Percentiles rank a stretch among this genome's conserved stretches.
phyloP scores from a whole-genome alignment of 768 basidiomycete genomes.

The Lactifluus echinatus region DNA sequence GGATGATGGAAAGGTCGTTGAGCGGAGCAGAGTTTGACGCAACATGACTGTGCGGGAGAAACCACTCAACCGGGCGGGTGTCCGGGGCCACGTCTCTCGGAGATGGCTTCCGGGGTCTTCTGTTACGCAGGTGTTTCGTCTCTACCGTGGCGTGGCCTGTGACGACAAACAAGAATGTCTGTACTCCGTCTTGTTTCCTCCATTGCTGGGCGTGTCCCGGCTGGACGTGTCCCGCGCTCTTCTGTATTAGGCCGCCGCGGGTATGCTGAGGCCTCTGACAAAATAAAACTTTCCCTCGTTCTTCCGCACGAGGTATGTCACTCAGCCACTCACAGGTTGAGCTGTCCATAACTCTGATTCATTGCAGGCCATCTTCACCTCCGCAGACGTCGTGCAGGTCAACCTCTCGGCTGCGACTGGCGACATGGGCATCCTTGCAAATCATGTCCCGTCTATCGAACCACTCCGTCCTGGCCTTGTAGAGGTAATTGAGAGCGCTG shows the following conservation, averaged over 20 bases:
- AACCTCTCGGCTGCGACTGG: conserved; percentile 90
- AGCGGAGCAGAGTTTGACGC: neutral
- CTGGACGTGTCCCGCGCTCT: conserved; percentile 47
- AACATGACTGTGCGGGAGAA: too few relatives aligned
- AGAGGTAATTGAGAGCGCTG: conserved; percentile 81
- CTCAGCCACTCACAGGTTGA: neutral
- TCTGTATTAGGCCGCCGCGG: conserved; percentile 59
- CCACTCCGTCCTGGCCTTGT: conserved; percentile 89
- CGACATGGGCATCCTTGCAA: conserved; percentile 98
- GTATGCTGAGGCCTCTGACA: conserved; percentile 87
- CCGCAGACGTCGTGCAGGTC: conserved; percentile 89
- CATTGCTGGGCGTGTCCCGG: conserved; percentile 52
- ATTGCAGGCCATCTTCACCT: conserved; percentile 78
- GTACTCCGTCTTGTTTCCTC: conserved; percentile 62
- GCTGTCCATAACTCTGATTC: conserved; percentile 7
- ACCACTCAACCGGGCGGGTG: too few relatives aligned
- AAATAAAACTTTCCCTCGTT: conserved; percentile 86
- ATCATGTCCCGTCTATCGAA: conserved; percentile 98
- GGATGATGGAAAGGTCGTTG: neutral
- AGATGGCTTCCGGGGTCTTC: neutral
- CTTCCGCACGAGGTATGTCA: conserved; percentile 85
- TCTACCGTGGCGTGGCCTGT: neutral
- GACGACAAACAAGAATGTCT: conserved; percentile 45
- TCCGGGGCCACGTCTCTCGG: neutral
- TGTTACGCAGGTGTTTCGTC: too few relatives aligned